Percentiles rank a stretch among this genome's conserved stretches.
Evolutionary conservation across 2,329 filamentous ascomycete species (phyloP).

Genomic region (Penicillium sumatraense): DNA sequence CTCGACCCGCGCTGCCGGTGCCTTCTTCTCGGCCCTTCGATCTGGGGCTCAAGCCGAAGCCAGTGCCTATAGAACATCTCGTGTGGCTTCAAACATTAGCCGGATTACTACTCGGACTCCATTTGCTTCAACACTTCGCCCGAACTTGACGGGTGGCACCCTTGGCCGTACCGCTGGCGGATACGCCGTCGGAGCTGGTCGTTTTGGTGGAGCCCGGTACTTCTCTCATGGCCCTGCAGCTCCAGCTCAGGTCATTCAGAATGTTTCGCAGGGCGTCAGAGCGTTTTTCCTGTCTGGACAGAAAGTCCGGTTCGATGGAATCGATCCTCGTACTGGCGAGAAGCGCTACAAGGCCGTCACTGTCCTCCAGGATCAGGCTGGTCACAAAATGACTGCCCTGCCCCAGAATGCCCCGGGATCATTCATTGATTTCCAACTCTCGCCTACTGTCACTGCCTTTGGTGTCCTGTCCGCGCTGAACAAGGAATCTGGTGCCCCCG

Average conservation of each 20-base stretch:
- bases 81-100: slow-evolving; percentile 59
- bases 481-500: slow-evolving; percentile 30
- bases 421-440: slow-evolving; percentile 85
- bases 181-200: slow-evolving; percentile 75
- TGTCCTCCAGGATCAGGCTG: slow-evolving; percentile 72
- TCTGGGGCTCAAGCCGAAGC: slow-evolving; percentile 52
- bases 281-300: slow-evolving; percentile 92
- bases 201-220: slow-evolving; percentile 74
- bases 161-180: slow-evolving; percentile 85
- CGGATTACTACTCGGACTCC: slow-evolving; percentile 76
- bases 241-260: slow-evolving; percentile 88
- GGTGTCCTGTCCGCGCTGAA: slow-evolving; percentile 62
- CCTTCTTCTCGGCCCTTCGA: slow-evolving; percentile 57
- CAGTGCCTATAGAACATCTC: slow-evolving; percentile 60
- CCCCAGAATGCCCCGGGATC: slow-evolving; percentile 67
- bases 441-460: slow-evolving; percentile 87
- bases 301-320: slow-evolving; percentile 83
- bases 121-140: slow-evolving; percentile 85
- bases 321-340: slow-evolving; percentile 69
- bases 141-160: slow-evolving; percentile 87
- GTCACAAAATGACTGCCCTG: slow-evolving; percentile 66
- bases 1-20: slow-evolving; percentile 56
- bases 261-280: slow-evolving; percentile 90
- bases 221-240: slow-evolving; percentile 87
- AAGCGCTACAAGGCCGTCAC: slow-evolving; percentile 81